phyloP scores from a whole-genome alignment of 2,329 filamentous ascomycete genomes.

The Hypoxylon sp. region DNA sequence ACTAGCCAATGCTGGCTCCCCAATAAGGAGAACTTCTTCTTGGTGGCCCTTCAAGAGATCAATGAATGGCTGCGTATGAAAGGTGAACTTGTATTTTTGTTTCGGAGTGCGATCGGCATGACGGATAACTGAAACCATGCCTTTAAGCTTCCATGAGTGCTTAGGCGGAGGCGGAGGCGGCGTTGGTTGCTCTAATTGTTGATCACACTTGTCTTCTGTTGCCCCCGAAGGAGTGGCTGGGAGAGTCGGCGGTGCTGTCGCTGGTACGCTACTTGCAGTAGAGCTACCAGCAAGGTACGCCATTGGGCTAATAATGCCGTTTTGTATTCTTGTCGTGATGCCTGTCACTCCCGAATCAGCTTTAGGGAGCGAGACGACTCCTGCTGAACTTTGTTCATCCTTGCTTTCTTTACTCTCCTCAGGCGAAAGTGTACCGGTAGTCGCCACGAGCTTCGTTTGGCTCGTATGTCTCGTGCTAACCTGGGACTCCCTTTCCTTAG shows the following conservation, averaged over 20 bases:
- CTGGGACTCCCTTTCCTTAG: conserved; percentile 60
- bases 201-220: conserved; percentile 50
- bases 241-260: conserved; percentile 58
- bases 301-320: conserved; percentile 56
- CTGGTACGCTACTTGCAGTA: conserved; percentile 55
- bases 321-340: conserved; percentile 56
- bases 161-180: conserved; percentile 81
- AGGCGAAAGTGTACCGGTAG: conserved; percentile 27
- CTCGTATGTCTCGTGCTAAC: conserved; percentile 38
- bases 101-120: conserved; percentile 98
- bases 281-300: conserved; percentile 51
- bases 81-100: conserved; percentile 99
- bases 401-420: conserved; percentile 45
- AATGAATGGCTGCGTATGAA: conserved; percentile 96
- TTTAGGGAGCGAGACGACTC: conserved; percentile 41
- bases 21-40: conserved; percentile 94
- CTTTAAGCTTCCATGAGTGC: conserved; percentile 98
- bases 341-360: conserved; percentile 48
- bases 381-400: conserved; percentile 46
- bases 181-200: conserved; percentile 60
- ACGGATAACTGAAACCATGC: conserved; percentile 94
- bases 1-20: conserved; percentile 88
- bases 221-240: conserved; percentile 57
- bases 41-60: conserved; percentile 94
- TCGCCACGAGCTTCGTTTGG: conserved; percentile 43